Conservation (phyloP, 257 asterid species). For the Leptodermis oblonga region DNA sequence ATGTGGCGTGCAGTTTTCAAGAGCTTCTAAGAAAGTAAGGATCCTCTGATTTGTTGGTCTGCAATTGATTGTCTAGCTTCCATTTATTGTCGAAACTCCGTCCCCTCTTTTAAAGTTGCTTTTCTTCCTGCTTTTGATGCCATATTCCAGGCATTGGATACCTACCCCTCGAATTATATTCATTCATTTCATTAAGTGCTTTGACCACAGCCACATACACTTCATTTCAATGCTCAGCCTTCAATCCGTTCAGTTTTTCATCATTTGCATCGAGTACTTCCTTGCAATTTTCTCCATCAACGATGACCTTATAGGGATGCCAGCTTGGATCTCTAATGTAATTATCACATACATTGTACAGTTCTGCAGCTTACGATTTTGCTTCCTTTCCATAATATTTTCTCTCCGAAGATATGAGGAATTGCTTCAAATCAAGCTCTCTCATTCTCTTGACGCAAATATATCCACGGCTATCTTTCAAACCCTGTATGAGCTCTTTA, state of each 20-base stretch:
- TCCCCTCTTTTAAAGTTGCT: slow-evolving; percentile 22
- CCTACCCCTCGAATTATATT: slow-evolving; percentile 20
- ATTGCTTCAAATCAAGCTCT: slow-evolving; percentile 51
- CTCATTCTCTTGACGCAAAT: too few species aligned
- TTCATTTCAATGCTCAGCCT: slow-evolving; percentile 11
- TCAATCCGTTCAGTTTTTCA: too few species aligned
- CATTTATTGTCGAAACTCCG: too few species aligned
- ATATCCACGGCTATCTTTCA: too few species aligned
- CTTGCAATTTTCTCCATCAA: slow-evolving; percentile 38
- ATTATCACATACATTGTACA: slow-evolving; percentile 59
- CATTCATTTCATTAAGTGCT: slow-evolving; percentile 18
- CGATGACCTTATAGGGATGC: slow-evolving; percentile 64
- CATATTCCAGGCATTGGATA: slow-evolving; percentile 22
- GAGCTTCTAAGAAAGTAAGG: too few species aligned
- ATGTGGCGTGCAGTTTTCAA: too few species aligned
- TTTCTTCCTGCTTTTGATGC: slow-evolving; percentile 15
- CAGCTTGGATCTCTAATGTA: slow-evolving; percentile 63
- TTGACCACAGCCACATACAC: slow-evolving; percentile 12
- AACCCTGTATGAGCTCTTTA: too few species aligned
- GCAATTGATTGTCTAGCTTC: too few species aligned
- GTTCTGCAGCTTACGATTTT: slow-evolving; percentile 29
- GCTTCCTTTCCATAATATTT: slow-evolving; percentile 33
- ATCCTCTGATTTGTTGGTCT: too few species aligned
- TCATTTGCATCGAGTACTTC: slow-evolving; percentile 18
- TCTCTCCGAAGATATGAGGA: slow-evolving; percentile 31